A percentile compares a stretch with the other conserved stretches of the same genome.
Evolutionary conservation across 805 yeast genomes (phyloP).

Genomic region (Pichia eremophila): DNA sequence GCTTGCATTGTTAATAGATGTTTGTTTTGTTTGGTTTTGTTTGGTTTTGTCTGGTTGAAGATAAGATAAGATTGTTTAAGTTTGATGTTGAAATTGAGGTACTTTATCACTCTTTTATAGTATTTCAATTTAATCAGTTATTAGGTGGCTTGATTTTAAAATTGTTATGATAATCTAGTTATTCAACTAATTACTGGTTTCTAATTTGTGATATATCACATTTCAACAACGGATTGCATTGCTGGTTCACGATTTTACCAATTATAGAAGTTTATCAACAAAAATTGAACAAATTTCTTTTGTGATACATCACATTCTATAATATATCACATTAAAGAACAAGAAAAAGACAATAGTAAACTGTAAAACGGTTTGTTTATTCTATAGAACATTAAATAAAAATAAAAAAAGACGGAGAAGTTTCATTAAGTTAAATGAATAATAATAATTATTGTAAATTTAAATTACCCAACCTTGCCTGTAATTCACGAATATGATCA

Average conservation of each 20-base stretch:
- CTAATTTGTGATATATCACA: not conserved
- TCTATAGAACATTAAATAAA: too few relatives aligned
- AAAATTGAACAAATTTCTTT: not conserved
- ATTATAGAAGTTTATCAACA: not conserved
- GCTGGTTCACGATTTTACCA: too few relatives aligned
- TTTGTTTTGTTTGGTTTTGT: not conserved
- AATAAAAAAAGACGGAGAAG: too few relatives aligned
- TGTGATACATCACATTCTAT: conserved; percentile 1
- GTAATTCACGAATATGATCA: conserved; percentile 24
- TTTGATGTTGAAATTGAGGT: too few relatives aligned
- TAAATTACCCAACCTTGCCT: conserved; percentile 19
- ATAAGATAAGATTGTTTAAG: not conserved
- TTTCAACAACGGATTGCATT: not conserved
- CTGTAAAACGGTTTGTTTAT: too few relatives aligned
- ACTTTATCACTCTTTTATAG: too few relatives aligned
- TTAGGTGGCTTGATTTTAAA: not conserved
- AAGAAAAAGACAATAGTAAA: not conserved
- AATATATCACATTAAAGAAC: not conserved
- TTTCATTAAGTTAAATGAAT: too few relatives aligned
- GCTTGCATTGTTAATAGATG: not conserved
- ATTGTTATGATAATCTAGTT: not conserved
- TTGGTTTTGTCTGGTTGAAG: not conserved
- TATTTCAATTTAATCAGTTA: too few relatives aligned
- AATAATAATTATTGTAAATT: conserved; percentile 12
- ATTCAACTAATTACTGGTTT: not conserved